phyloP scores from a whole-genome alignment of 1,139 yeast species.

The Pichia sp. region DNA sequence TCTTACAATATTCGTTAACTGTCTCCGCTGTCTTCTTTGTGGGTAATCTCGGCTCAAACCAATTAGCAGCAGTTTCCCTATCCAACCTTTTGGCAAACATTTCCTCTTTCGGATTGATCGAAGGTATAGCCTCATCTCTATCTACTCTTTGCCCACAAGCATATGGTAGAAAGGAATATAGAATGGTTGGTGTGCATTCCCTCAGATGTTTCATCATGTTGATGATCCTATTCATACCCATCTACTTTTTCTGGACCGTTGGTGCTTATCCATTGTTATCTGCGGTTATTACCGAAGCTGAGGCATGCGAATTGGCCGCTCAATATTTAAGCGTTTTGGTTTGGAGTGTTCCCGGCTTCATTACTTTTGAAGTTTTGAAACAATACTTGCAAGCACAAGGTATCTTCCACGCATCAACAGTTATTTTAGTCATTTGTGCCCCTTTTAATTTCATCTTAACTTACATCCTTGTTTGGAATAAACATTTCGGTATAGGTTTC shows the following conservation, averaged over 20 bases:
- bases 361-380: conserved; percentile 69
- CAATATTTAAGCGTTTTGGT: conserved; percentile 52
- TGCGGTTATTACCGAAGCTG: conserved; percentile 47
- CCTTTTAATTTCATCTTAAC: conserved; percentile 67
- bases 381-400: conserved; percentile 78
- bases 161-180: conserved; percentile 62
- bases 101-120: conserved; percentile 68
- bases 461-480: conserved; percentile 64
- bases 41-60: conserved; percentile 79
- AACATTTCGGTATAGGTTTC: conserved; percentile 59
- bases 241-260: conserved; percentile 56
- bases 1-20: conserved; percentile 78
- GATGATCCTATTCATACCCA: conserved; percentile 54
- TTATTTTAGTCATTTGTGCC: conserved; percentile 64
- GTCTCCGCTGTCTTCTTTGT: conserved; percentile 84
- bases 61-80: conserved; percentile 70
- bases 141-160: conserved; percentile 81
- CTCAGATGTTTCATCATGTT: conserved; percentile 63
- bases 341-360: conserved; percentile 70
- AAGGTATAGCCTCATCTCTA: conserved; percentile 71
- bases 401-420: conserved; percentile 75
- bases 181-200: conserved; percentile 63
- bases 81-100: conserved; percentile 77
- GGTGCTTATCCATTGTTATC: conserved; percentile 48
- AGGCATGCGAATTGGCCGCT: conserved; percentile 55